Percentiles rank a stretch among this genome's conserved stretches.
Evolutionary conservation across 768 basidiomycete genomes (phyloP).

Genomic region (Mycena alexandri): DNA sequence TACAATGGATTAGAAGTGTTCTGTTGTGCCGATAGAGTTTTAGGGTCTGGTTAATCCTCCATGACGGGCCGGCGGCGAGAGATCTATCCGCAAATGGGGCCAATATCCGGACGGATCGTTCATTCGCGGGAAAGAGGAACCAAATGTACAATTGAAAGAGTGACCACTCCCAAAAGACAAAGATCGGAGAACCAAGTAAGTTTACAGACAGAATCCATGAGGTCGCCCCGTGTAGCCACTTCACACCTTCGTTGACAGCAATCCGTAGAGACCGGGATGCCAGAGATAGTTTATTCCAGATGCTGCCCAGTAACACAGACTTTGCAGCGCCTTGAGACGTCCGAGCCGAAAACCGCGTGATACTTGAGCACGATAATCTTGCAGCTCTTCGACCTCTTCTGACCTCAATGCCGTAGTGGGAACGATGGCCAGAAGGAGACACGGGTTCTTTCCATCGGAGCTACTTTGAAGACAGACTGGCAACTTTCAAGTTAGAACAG

Average conservation of each 20-base stretch:
- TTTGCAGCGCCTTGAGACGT: slow-evolving; percentile 33
- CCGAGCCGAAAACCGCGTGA: slow-evolving; percentile 34
- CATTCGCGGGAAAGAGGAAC: neutral
- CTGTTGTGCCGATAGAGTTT: slow-evolving; percentile 19
- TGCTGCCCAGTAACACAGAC: slow-evolving; percentile 26
- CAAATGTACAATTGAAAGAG: slow-evolving; percentile 1
- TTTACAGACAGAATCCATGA: slow-evolving; percentile 30
- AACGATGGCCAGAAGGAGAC: slow-evolving; percentile 30
- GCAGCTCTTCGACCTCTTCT: slow-evolving; percentile 19
- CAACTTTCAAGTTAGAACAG: slow-evolving; percentile 9
- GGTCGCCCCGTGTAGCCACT: slow-evolving; percentile 26
- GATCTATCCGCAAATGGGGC: slow-evolving; percentile 28
- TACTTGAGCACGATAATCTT: slow-evolving; percentile 19
- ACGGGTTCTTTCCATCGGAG: slow-evolving; percentile 27
- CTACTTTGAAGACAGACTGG: slow-evolving; percentile 15
- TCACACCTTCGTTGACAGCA: slow-evolving; percentile 33
- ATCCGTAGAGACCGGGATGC: slow-evolving; percentile 31
- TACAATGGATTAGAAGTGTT: slow-evolving; percentile 3
- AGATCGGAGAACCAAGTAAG: slow-evolving; percentile 20
- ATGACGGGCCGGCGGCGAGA: slow-evolving; percentile 20
- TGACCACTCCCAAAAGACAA: slow-evolving; percentile 13
- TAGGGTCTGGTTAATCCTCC: slow-evolving; percentile 7
- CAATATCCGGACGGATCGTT: slow-evolving; percentile 15
- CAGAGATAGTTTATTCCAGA: slow-evolving; percentile 35
- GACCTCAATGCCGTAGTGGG: slow-evolving; percentile 12